Base-by-base conservation (phyloP, 176 grass and related monocot genomes). In the Secale cereale region DNA sequence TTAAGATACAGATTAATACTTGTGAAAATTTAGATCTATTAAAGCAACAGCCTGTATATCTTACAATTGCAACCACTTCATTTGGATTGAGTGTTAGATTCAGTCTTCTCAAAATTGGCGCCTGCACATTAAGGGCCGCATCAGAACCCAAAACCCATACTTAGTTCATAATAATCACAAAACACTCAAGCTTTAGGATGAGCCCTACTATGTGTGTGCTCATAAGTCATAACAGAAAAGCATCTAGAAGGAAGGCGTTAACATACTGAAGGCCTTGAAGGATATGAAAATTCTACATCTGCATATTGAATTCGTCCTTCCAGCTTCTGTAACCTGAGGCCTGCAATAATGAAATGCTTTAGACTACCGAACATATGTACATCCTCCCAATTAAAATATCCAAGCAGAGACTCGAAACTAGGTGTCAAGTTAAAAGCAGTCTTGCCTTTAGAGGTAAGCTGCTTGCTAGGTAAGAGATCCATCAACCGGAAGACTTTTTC, bases 11-110 rank as follows among this genome's bases (percentile, higher is more conserved):
- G 54, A 57, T 57, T 16, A 56, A 2, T 39, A 43, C 46, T 62
- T 37, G 4, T 25, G 61, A 65, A 7, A 81, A 81, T 71, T 87
- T 56, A 77, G 27, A 77, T 22, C 2, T 62, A 78, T 33, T 39
- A 83, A 83, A 81, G 33, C 65, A 70, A 39, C 14, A 5, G 78
- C 68, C 54, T 11, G 2, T 17, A 86, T 78, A 61, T 92, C 93
- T 91, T 96, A 99, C 97, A 87, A 99, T 86, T 59, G 97, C 97
- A 84, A 96, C 91, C 77, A 96, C 88, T 99, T 99, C 97, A 70
- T 86, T 94, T 81, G 93, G 91, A 80, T 89, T 83, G 32, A 98
- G 67, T 10, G 88, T 85, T 69, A 98, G 74, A 90, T 90, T 86
- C 74, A 98, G 61, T 65, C 79, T 70, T 81, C 50, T 85, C 88